Percentiles rank a stretch among this genome's conserved stretches.
Evolutionary conservation across 805 yeast species (phyloP).

Genomic region (Ogataea wickerhamii): DNA sequence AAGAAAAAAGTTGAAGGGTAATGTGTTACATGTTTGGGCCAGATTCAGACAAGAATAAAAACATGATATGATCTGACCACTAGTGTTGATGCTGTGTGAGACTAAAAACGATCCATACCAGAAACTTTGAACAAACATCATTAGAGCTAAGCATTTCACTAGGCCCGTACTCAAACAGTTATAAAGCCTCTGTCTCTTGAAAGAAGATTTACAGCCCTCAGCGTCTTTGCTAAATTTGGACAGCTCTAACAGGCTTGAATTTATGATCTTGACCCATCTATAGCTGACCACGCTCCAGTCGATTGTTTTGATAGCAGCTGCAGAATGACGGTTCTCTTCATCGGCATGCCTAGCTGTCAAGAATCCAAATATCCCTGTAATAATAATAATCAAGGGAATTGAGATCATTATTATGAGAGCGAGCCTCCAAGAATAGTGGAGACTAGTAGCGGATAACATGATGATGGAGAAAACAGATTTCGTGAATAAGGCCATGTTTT

Average conservation of each 20-base stretch:
- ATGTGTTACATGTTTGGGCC: constrained; percentile 54
- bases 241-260: constrained; percentile 53
- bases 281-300: constrained; percentile 69
- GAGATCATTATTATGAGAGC: constrained; percentile 74
- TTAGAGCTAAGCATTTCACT: constrained; percentile 52
- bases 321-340: constrained; percentile 53
- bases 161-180: constrained; percentile 54
- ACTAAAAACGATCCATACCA: constrained; percentile 84
- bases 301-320: constrained; percentile 55
- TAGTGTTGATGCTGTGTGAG: constrained; percentile 40
- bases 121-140: constrained; percentile 87
- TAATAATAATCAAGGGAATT: constrained; percentile 58
- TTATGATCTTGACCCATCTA: constrained; percentile 56
- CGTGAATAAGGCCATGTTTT: constrained; percentile 54
- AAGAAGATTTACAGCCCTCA: constrained; percentile 34
- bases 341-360: constrained; percentile 47
- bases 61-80: constrained; percentile 74
- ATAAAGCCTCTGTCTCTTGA: constrained; percentile 42
- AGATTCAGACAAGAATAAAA: constrained; percentile 76
- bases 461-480: constrained; percentile 52
- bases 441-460: constrained; percentile 58
- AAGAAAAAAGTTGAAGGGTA: constrained; percentile 54
- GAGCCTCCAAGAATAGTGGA: constrained; percentile 80
- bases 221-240: constrained; percentile 36
- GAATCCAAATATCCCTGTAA: constrained; percentile 49